These are phyloP conservation scores for Malassezia vespertilionis DNA, from an alignment of 1,284 basidiomycete genomes.

Conservation along the genomic window DNA sequence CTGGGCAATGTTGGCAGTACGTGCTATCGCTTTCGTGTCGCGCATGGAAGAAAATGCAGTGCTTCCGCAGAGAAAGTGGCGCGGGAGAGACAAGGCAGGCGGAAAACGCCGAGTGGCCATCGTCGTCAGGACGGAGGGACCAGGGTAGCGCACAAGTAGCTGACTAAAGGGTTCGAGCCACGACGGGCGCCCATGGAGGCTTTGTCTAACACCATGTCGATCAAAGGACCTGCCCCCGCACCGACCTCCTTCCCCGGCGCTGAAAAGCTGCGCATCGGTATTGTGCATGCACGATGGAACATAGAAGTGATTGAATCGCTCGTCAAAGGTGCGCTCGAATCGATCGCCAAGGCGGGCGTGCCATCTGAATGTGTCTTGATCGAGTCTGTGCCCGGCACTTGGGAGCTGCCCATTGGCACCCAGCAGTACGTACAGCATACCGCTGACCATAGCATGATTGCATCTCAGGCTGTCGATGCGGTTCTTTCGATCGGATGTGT, in stretches of 20 bases:
- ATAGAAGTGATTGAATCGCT: conserved; percentile 71
- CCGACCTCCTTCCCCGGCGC: conserved; percentile 40
- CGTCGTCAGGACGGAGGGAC: no score
- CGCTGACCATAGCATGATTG: conserved; percentile 56
- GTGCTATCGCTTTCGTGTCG: background rate
- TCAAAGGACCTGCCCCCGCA: conserved; percentile 41
- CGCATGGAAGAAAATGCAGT: no score
- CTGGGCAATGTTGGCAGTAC: background rate
- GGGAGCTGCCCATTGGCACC: conserved; percentile 40
- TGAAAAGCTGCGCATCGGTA: conserved; percentile 36
- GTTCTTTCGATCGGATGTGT: conserved; percentile 92
- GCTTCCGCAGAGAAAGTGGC: no score
- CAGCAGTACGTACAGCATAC: conserved; percentile 10
- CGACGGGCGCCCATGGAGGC: no score
- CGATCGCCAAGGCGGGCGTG: conserved; percentile 72
- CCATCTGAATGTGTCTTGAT: conserved; percentile 79
- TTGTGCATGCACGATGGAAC: conserved; percentile 60
- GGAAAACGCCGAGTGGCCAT: no score
- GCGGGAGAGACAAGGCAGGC: no score
- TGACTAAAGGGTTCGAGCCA: no score
- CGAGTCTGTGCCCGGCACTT: conserved; percentile 72
- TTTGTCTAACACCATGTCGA: conserved; percentile 17
- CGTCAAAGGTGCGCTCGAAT: conserved; percentile 62
- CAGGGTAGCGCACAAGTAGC: no score
- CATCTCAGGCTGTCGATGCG: conserved; percentile 54